Evolutionary conservation across 805 yeast genomes (phyloP).

Genomic region (Candida koratica): DNA sequence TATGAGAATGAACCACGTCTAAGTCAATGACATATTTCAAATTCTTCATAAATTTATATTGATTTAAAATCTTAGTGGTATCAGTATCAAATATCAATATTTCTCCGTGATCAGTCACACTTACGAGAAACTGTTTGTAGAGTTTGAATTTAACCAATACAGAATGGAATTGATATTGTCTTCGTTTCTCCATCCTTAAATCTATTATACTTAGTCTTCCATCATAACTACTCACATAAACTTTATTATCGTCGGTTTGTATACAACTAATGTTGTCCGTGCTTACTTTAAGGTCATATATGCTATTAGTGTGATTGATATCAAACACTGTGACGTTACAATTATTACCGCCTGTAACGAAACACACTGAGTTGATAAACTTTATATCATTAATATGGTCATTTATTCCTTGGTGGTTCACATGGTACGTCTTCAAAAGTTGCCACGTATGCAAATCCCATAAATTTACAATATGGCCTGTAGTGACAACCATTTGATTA

Average conservation of each 20-base stretch:
- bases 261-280: conserved; percentile 23
- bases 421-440: conserved; percentile 5
- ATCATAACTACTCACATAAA: conserved; percentile 22
- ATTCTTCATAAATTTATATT: conserved; percentile 6
- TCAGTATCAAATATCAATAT: conserved; percentile 8
- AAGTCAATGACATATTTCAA: conserved; percentile 4
- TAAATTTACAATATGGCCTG: conserved; percentile 17
- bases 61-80: conserved; percentile 3
- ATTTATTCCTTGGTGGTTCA: conserved; percentile 5
- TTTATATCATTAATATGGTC: conserved; percentile 21
- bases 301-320: conserved; percentile 15
- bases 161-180: conserved; percentile 10
- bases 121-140: conserved; percentile 2
- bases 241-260: conserved; percentile 11
- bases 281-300: conserved; percentile 19
- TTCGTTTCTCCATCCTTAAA: conserved; percentile 18
- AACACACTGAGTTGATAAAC: conserved; percentile 18
- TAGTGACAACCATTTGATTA: conserved; percentile 11
- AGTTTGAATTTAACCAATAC: conserved; percentile 11
- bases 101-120: conserved; percentile 10
- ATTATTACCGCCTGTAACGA: conserved; percentile 25
- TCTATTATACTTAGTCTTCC: conserved; percentile 22
- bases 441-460: conserved; percentile 19
- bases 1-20: neutral
- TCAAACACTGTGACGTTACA: conserved; percentile 24